Percentiles rank a stretch among this genome's conserved stretches.
Conservation (phyloP, 495 filamentous ascomycete genomes). For the Aspergillus sparsus region DNA sequence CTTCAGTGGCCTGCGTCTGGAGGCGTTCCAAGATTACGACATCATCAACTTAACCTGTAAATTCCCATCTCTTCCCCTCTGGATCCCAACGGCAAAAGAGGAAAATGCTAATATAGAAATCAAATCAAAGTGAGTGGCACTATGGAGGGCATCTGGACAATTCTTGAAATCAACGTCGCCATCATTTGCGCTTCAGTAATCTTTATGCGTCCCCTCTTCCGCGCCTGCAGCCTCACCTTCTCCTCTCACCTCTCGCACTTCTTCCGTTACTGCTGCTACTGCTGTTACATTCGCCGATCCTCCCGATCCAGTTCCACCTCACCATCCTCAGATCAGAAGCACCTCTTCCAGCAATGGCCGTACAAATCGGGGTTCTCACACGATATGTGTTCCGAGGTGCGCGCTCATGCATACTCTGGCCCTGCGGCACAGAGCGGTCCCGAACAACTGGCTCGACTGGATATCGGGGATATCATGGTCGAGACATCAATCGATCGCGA, state of each 20-base stretch:
- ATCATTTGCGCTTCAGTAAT: slow-evolving; percentile 53
- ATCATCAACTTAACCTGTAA: slow-evolving; percentile 27
- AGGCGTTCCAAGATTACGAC: slow-evolving; percentile 24
- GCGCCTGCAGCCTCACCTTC: slow-evolving; percentile 10
- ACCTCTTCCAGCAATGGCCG: slow-evolving; percentile 1
- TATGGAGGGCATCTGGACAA: slow-evolving; percentile 50
- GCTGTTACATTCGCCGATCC: too few species aligned
- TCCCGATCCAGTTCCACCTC: too few species aligned
- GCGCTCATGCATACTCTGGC: slow-evolving; percentile 1
- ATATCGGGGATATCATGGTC: slow-evolving; percentile 13
- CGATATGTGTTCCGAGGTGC: slow-evolving; percentile 9
- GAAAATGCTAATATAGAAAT: background rate
- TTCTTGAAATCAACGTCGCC: slow-evolving; percentile 52
- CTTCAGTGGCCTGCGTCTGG: slow-evolving; percentile 30
- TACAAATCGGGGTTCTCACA: slow-evolving; percentile 3
- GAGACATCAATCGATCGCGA: slow-evolving; percentile 14
- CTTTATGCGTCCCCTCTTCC: slow-evolving; percentile 32
- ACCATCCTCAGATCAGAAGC: too few species aligned
- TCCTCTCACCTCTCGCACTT: background rate
- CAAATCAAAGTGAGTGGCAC: slow-evolving; percentile 25
- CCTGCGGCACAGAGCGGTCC: background rate
- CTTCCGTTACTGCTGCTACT: too few species aligned
- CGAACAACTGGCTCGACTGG: background rate
- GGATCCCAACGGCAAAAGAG: background rate
- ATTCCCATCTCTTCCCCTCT: background rate